Evolutionary conservation across 495 filamentous ascomycete genomes (phyloP), one percentile per base, ranked within the genome.

Genomic region (Oidiodendron maius): DNA sequence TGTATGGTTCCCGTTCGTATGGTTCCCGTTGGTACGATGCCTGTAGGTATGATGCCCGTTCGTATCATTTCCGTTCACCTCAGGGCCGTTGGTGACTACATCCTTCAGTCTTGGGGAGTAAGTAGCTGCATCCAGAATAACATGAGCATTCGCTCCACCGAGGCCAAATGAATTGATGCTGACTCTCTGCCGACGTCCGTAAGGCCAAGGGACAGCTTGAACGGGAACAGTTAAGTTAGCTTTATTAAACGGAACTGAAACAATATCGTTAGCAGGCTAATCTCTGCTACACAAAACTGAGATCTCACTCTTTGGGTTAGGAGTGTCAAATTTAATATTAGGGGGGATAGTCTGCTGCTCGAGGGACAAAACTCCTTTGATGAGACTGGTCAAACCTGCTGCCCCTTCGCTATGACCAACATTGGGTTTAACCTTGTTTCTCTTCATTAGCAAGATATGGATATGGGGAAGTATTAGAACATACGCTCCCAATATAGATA

Each of bases 81-180:
- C 3, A n/a, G 41, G 11, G 13, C 8, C 3, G n/a, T 44, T n/a
- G 32, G 23, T 44, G 12, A 21, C 41, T 12, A 28, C 32, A 26
- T 3, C 20, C 36, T 5, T 9, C 8, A 10, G 48, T 52, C 17
- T 3, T 21, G 22, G 23, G 8, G 23, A 40, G 15, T n/a, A n/a
- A n/a, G n/a, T n/a, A n/a, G 56, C 51, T 12, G 22, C 66, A 30
- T 82, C 79, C 1, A 83, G 9, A 32, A 84, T 66, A 3, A 64
- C 65, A 50, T 84, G 78, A 0, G 68, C 66, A 51, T 83, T 83
- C 15, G 73, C 59, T 4, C 80, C 79, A 5, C 79, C 80, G 51
- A 71, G 77, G 0, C 80, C 79, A 41, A 77, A 81, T 71, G 48
- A 48, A 18, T 54, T 54, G 17, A 53, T 24, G 13, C 35, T 32